Percentiles rank a stretch among this genome's conserved stretches.
phyloP scores from a whole-genome alignment of 2,329 filamentous ascomycete genomes.

The Ophiostoma fasciatum region DNA sequence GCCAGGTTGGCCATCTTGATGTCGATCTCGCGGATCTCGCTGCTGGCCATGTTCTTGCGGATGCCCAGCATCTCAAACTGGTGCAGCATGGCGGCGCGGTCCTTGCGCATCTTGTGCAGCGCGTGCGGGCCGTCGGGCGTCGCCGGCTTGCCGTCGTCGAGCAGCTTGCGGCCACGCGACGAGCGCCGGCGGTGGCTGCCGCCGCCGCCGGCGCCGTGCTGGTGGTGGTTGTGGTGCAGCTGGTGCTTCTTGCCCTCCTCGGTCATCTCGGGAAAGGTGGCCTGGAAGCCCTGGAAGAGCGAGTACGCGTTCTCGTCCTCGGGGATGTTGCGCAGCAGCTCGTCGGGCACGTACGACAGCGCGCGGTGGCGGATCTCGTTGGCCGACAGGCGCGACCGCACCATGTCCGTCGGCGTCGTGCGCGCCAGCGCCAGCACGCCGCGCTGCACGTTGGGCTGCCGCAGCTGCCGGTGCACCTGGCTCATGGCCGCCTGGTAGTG shows the following conservation, averaged over 20 bases:
- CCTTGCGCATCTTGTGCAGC: conserved; percentile 61
- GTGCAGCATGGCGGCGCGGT: conserved; percentile 67
- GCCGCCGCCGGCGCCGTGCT: not conserved
- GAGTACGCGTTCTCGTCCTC: conserved; percentile 78
- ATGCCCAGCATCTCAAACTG: conserved; percentile 82
- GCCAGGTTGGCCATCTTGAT: conserved; percentile 90
- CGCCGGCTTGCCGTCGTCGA: conserved; percentile 47
- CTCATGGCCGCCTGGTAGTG: conserved; percentile 81
- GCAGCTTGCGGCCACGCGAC: conserved; percentile 61
- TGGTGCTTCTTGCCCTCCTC: conserved; percentile 55
- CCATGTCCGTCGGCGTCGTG: conserved; percentile 84
- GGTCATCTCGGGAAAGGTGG: conserved; percentile 57
- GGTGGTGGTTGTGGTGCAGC: conserved; percentile 19
- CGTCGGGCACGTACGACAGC: conserved; percentile 75
- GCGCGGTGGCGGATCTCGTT: conserved; percentile 90
- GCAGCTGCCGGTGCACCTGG: conserved; percentile 79
- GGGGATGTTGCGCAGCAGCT: conserved; percentile 78
- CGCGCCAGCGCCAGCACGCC: conserved; percentile 83
- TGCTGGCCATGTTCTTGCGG: conserved; percentile 93
- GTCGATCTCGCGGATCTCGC: conserved; percentile 92
- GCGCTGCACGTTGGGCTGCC: conserved; percentile 69
- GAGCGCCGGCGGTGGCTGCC: conserved; percentile 50
- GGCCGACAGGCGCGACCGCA: conserved; percentile 80
- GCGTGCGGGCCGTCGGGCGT: conserved; percentile 45
- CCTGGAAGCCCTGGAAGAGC: conserved; percentile 92